A percentile compares a stretch with the other conserved stretches of the same genome.
Conservation (phyloP, 495 filamentous ascomycete species). For the Lasiosphaeria hispida region DNA sequence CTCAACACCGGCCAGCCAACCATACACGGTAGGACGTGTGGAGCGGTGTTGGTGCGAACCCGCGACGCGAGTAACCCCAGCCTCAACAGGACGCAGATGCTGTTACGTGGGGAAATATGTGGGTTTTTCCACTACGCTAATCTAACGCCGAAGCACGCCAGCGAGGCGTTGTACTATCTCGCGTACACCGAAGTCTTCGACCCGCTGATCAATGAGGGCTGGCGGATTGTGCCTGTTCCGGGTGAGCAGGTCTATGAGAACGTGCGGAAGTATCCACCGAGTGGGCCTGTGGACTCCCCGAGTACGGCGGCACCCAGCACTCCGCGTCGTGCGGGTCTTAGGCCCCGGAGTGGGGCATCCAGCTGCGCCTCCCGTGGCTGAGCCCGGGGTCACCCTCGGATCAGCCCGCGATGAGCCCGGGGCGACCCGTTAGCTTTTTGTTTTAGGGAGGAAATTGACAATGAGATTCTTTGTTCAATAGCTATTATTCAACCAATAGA, state of each 20-base stretch:
- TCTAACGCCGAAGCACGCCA: background rate
- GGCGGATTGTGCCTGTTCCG: background rate
- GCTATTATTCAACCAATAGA: conserved; percentile 4
- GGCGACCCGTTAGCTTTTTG: conserved; percentile 1
- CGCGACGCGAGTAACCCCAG: background rate
- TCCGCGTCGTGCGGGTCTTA: no score
- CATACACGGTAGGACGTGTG: background rate
- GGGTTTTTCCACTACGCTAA: conserved; percentile 6
- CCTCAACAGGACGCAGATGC: background rate
- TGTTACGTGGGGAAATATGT: background rate
- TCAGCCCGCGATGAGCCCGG: background rate
- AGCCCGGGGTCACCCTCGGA: background rate
- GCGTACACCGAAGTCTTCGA: conserved; percentile 6
- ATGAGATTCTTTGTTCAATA: conserved; percentile 2
- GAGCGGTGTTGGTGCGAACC: background rate
- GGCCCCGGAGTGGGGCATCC: no score
- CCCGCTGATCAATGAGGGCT: conserved; percentile 3
- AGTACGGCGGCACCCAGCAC: no score
- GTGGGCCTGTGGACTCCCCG: no score
- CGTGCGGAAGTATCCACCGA: no score
- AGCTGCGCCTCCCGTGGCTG: background rate
- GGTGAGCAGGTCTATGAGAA: no score
- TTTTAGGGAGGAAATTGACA: conserved; percentile 2
- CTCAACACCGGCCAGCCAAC: background rate
- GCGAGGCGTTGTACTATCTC: background rate